A percentile compares a stretch with the other conserved stretches of the same genome.
Evolutionary conservation across 371 early-diverging fungal species (phyloP).

Genomic region (Mucor irregularis): DNA sequence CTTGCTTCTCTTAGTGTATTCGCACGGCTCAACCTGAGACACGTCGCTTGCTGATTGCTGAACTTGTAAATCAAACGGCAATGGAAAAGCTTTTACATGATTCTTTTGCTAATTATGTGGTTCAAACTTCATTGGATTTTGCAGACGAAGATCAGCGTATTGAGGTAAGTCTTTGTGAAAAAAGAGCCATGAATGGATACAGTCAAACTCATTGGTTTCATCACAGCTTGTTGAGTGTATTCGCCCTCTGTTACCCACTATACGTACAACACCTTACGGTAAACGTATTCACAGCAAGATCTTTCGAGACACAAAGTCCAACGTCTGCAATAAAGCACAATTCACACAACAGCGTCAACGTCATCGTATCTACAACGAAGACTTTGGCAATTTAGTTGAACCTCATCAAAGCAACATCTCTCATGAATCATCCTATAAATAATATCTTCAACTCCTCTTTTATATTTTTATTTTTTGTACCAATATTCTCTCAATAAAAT

Average conservation of each 20-base stretch:
- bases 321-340: neutral
- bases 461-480: neutral
- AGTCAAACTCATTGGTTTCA: neutral
- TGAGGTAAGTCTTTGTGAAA: slow-evolving; percentile 53
- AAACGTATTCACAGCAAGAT: slow-evolving; percentile 86
- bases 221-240: slow-evolving; percentile 72
- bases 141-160: slow-evolving; percentile 77
- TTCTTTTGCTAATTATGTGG: slow-evolving; percentile 90
- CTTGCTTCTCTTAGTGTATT: slow-evolving; percentile 61
- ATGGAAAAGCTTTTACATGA: slow-evolving; percentile 82
- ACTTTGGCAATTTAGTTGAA: no score
- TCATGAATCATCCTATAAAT: no score
- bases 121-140: slow-evolving; percentile 89
- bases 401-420: neutral
- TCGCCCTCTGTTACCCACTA: slow-evolving; percentile 73
- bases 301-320: slow-evolving; percentile 32
- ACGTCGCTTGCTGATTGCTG: slow-evolving; percentile 70
- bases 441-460: neutral
- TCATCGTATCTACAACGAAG: no score
- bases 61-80: slow-evolving; percentile 63
- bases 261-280: slow-evolving; percentile 87
- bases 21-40: slow-evolving; percentile 73
- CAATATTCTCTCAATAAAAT: neutral
- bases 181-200: neutral
- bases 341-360: neutral